phyloP scores from a whole-genome alignment of 106 monocot species.

The Hemerocallis citrina region DNA sequence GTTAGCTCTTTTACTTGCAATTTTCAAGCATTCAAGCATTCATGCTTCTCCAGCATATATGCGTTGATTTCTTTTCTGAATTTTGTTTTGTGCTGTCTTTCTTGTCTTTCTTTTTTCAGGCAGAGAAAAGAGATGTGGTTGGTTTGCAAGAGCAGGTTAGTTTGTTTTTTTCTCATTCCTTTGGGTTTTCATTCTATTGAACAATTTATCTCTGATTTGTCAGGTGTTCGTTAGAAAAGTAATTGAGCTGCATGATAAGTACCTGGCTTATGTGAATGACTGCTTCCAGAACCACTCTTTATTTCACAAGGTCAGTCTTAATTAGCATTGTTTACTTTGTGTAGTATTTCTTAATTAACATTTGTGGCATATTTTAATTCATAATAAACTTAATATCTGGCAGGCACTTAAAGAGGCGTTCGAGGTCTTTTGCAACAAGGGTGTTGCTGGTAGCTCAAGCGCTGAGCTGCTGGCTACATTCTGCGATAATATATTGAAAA shows the following conservation, averaged over 20 bases:
- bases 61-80: no score
- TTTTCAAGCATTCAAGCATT: no score
- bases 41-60: no score
- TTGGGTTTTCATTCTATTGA: no score
- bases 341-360: not conserved
- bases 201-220: not conserved
- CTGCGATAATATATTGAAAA: slow-evolving; percentile 75
- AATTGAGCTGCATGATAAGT: slow-evolving; percentile 81
- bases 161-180: not conserved
- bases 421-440: slow-evolving; percentile 75
- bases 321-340: not conserved
- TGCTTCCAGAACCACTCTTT: slow-evolving; percentile 74
- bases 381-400: no score
- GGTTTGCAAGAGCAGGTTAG: slow-evolving; percentile 70
- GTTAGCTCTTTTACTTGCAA: no score
- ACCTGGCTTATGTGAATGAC: slow-evolving; percentile 55
- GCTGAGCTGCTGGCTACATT: slow-evolving; percentile 71
- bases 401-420: slow-evolving; percentile 80
- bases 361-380: not conserved
- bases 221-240: slow-evolving; percentile 78
- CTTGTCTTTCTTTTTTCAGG: no score
- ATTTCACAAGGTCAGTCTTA: slow-evolving; percentile 58
- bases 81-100: no score
- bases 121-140: slow-evolving; percentile 62
- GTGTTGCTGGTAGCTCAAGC: slow-evolving; percentile 66